Conservation (phyloP, 2,329 filamentous ascomycete genomes). For the Coleophoma cylindrospora region DNA sequence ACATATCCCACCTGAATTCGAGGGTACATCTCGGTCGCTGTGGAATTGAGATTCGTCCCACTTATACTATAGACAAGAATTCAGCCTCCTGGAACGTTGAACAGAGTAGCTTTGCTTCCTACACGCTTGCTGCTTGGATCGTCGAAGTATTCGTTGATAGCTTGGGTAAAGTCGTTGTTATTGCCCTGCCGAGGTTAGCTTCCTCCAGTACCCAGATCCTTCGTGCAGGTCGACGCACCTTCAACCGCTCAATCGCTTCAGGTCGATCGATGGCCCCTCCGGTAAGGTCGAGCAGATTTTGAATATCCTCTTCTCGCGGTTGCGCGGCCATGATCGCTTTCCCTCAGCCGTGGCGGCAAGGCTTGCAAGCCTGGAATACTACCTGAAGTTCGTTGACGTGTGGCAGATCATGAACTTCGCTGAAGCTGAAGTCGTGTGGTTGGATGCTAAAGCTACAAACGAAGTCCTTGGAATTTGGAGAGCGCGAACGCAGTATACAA, state of each 20-base stretch:
- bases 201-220: background rate
- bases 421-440: too few relatives aligned
- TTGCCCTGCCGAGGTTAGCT: constrained; percentile 32
- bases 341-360: too few relatives aligned
- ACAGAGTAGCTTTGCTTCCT: background rate
- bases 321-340: constrained; percentile 7
- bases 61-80: constrained; percentile 35
- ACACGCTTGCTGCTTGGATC: constrained; percentile 24
- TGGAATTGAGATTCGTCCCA: constrained; percentile 53
- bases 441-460: too few relatives aligned
- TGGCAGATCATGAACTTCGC: too few relatives aligned
- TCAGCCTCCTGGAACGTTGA: too few relatives aligned
- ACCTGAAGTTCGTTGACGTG: too few relatives aligned
- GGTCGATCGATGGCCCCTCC: constrained; percentile 8
- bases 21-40: constrained; percentile 46
- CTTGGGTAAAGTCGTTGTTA: constrained; percentile 40
- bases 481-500: too few relatives aligned
- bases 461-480: too few relatives aligned
- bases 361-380: too few relatives aligned
- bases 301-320: constrained; percentile 18
- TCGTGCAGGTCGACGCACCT: constrained; percentile 9
- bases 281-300: constrained; percentile 10
- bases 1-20: constrained; percentile 40
- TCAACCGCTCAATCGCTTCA: constrained; percentile 20
- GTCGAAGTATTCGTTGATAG: constrained; percentile 49